These are phyloP conservation scores for Reticulascus tulasneorum DNA, from an alignment of 2,329 filamentous ascomycete species.

Conservation along the genomic window DNA sequence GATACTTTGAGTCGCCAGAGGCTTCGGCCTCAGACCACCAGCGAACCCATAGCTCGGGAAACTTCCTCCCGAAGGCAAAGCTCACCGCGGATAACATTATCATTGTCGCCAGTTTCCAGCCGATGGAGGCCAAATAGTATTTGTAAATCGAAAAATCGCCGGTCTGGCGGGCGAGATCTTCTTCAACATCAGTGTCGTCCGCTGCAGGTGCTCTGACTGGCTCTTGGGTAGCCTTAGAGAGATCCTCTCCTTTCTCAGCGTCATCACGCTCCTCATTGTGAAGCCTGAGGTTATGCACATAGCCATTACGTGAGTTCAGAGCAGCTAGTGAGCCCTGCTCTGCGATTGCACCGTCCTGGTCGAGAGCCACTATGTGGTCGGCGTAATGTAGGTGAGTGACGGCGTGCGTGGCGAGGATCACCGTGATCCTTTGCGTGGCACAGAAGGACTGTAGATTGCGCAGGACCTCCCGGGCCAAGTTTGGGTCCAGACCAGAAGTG, in stretches of 20 bases:
- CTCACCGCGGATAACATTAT: conserved; percentile 3
- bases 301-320: too few relatives aligned
- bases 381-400: background rate
- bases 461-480: too few relatives aligned
- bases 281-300: too few relatives aligned
- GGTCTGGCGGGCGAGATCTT: conserved; percentile 9
- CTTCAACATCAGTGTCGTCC: too few relatives aligned
- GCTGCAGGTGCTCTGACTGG: too few relatives aligned
- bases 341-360: conserved; percentile 2
- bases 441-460: too few relatives aligned
- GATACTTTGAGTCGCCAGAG: too few relatives aligned
- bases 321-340: conserved; percentile 2
- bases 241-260: conserved; percentile 14
- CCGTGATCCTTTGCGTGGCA: background rate
- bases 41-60: conserved; percentile 17
- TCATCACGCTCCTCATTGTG: conserved; percentile 14
- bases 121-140: conserved; percentile 4
- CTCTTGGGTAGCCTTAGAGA: too few relatives aligned
- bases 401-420: background rate
- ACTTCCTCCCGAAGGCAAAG: conserved; percentile 5
- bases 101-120: conserved; percentile 2
- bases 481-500: conserved; percentile 65
- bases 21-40: conserved; percentile 10
- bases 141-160: conserved; percentile 8
- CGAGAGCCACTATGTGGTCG: conserved; percentile 3